phyloP scores from a whole-genome alignment of 371 early-diverging fungal species.

The Circinella umbellata region DNA sequence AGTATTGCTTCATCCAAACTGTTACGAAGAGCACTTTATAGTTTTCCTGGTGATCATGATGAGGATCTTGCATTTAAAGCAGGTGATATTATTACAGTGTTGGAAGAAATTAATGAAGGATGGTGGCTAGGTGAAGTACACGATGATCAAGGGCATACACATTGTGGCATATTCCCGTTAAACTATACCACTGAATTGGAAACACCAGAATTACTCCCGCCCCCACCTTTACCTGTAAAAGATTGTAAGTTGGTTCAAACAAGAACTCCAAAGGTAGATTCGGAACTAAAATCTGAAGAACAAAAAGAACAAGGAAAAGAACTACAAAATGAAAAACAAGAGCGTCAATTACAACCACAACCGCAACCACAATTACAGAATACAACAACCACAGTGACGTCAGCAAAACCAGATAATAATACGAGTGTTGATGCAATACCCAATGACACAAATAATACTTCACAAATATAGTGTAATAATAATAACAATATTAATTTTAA shows the following conservation, averaged over 20 bases:
- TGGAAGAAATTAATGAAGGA: slow-evolving; percentile 72
- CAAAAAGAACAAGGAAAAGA: too few relatives aligned
- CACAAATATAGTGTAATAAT: neutral
- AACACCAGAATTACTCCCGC: neutral
- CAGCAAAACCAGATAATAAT: neutral
- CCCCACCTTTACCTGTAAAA: slow-evolving; percentile 8
- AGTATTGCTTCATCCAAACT: slow-evolving; percentile 19
- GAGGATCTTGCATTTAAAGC: slow-evolving; percentile 24
- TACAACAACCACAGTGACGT: neutral
- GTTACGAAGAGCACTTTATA: slow-evolving; percentile 43
- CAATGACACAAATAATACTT: neutral
- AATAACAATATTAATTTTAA: too few relatives aligned
- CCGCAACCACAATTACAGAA: too few relatives aligned
- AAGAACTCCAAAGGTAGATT: neutral
- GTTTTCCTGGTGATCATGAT: slow-evolving; percentile 28
- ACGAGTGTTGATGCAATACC: neutral
- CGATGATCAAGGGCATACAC: slow-evolving; percentile 38
- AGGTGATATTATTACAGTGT: slow-evolving; percentile 52
- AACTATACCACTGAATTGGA: slow-evolving; percentile 68
- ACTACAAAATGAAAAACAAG: too few relatives aligned
- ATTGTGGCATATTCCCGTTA: slow-evolving; percentile 79
- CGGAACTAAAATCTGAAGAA: too few relatives aligned
- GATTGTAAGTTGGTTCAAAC: slow-evolving; percentile 19
- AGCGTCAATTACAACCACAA: too few relatives aligned
- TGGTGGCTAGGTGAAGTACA: slow-evolving; percentile 89